Evolutionary conservation across 305 asterid species (phyloP), one percentile per base, ranked within the genome.

Genomic region (Lippia alba): DNA sequence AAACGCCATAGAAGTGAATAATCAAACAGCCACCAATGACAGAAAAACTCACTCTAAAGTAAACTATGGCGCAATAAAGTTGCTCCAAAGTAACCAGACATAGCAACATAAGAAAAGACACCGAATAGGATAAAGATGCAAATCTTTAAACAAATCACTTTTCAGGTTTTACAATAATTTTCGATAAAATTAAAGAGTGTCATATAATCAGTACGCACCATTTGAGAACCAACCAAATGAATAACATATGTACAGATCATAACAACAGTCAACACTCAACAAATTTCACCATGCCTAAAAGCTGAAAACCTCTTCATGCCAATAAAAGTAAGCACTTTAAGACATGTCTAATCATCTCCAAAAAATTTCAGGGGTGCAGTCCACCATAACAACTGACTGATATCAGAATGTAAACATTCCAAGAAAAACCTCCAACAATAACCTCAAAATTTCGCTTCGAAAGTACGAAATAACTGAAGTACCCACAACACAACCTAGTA

Each of bases 61-160:
- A 74, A 49, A 54, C 33, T n/a, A 36, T 14, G 53, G 32, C 50
- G 50, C 10, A 45, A 12, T 14, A 40, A 16, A n/a, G 10, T n/a
- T 54, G 8, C 18, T 34, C 19, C 14, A 17, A 50, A 61, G 46
- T 49, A 56, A 56, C 19, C 24, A 56, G 17, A 14, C 18, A 8
- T 51, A 40, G 12, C 33, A 61, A 36, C 41, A 58, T 4, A 10
- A 33, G n/a, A 10, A 33, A 59, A 59, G 8, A 1, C 30, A 17
- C 0, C 19, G 16, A 58, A 62, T 45, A 73, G 8, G 51, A 62
- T 53, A 56, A 56, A 62, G 44, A 51, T 73, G 59, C 54, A 53
- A 53, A 45, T 20, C 16, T 36, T 24, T 5, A 18, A 20, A 61
- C 41, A 57, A n/a, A 34, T 60, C 40, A 59, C 12, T 56, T 34